A percentile compares a stretch with the other conserved stretches of the same genome.
These are phyloP conservation scores for Sorghum bicolor DNA, from an alignment of 176 grass and related monocot genomes.

Conservation along the genomic window DNA sequence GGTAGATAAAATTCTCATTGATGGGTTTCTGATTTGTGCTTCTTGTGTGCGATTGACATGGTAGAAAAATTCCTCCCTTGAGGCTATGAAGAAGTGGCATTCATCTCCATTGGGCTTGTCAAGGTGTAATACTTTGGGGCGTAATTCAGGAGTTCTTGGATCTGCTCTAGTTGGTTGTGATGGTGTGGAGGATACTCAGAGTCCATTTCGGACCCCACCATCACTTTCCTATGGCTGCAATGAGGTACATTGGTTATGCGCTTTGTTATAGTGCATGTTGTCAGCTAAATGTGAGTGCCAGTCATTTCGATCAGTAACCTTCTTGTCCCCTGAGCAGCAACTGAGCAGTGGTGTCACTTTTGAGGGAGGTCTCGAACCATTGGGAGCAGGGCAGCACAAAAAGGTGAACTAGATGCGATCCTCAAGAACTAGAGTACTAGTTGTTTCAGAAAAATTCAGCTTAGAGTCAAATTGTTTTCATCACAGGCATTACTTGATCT, in stretches of 20 bases:
- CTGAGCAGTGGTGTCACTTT: constrained; percentile 28
- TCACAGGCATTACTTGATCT: constrained; percentile 79
- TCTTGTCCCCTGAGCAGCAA: constrained; percentile 30
- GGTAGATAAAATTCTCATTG: background rate
- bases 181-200: constrained; percentile 44
- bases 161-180: constrained; percentile 33
- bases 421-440: background rate
- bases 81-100: constrained; percentile 68
- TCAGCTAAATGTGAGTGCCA: background rate
- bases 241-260: constrained; percentile 37
- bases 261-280: background rate
- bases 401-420: constrained; percentile 57
- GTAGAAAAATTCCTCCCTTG: constrained; percentile 49
- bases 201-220: constrained; percentile 80
- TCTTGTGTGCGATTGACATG: constrained; percentile 16
- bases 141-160: constrained; percentile 11
- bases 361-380: constrained; percentile 44
- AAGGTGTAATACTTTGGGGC: constrained; percentile 28
- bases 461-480: background rate
- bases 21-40: background rate
- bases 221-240: constrained; percentile 62
- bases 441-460: constrained; percentile 3
- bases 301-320: constrained; percentile 5
- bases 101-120: constrained; percentile 46
- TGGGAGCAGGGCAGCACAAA: constrained; percentile 54